Percentiles rank a stretch among this genome's conserved stretches.
Conservation (phyloP, 352 stramenopile genomes). For the Globisporangium nunn region DNA sequence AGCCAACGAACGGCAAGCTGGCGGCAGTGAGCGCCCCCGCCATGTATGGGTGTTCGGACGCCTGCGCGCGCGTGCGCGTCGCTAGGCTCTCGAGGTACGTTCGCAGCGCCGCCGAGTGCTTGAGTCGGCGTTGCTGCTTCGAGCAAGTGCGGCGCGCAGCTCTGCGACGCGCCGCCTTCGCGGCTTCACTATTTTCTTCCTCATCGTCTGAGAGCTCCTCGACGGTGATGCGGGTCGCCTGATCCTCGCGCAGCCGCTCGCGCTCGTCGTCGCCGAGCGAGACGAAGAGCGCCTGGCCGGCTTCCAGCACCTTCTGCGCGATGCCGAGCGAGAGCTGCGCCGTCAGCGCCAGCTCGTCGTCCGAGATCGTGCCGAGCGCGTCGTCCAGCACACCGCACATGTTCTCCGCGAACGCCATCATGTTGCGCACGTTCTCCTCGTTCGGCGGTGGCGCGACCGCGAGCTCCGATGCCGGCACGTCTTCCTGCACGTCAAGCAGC, state of each 20-base stretch:
- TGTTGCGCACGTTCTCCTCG: slow-evolving; percentile 64
- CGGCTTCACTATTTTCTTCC: slow-evolving; percentile 9
- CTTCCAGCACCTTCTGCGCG: slow-evolving; percentile 62
- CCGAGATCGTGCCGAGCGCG: slow-evolving; percentile 61
- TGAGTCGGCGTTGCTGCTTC: slow-evolving; percentile 20
- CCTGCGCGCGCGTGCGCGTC: slow-evolving; percentile 28
- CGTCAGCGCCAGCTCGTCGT: slow-evolving; percentile 60
- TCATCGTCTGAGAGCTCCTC: slow-evolving; percentile 51
- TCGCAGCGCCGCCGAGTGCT: slow-evolving; percentile 30
- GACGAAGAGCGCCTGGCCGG: slow-evolving; percentile 59
- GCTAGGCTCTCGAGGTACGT: slow-evolving; percentile 46
- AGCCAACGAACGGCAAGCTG: slow-evolving; percentile 67
- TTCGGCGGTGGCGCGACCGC: slow-evolving; percentile 19
- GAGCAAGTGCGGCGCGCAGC: neutral
- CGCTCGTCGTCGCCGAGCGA: slow-evolving; percentile 65
- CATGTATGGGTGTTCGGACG: slow-evolving; percentile 48
- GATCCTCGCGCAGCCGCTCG: slow-evolving; percentile 25
- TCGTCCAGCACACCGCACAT: slow-evolving; percentile 75
- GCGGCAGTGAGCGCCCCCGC: slow-evolving; percentile 50
- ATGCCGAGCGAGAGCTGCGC: slow-evolving; percentile 70
- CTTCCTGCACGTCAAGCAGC: slow-evolving; percentile 14
- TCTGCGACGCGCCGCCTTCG: slow-evolving; percentile 3
- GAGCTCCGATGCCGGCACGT: slow-evolving; percentile 5
- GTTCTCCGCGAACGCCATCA: slow-evolving; percentile 66
- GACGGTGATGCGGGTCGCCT: slow-evolving; percentile 56